A percentile compares a stretch with the other conserved stretches of the same genome.
phyloP scores from a whole-genome alignment of 2,329 filamentous ascomycete genomes.

The Albifimbria verrucaria region DNA sequence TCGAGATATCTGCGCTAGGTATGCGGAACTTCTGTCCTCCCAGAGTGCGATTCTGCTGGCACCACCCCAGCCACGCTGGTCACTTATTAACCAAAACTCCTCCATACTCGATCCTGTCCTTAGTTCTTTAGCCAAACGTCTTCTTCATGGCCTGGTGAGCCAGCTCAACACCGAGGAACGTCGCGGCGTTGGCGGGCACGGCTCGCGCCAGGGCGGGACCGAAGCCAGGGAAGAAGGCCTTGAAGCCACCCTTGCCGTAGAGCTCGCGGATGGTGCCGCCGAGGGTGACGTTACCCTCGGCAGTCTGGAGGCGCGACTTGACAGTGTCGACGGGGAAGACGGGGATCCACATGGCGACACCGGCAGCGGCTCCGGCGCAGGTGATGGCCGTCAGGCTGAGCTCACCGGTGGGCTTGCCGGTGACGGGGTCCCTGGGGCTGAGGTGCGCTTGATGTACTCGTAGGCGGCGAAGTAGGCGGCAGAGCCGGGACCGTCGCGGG shows the following conservation, averaged over 20 bases:
- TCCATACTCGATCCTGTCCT: too few species aligned
- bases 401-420: conserved; percentile 70
- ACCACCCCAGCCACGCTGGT: too few species aligned
- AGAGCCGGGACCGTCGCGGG: conserved; percentile 86
- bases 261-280: conserved; percentile 75
- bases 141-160: conserved; percentile 81
- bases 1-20: too few species aligned
- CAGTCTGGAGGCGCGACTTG: conserved; percentile 90
- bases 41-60: too few species aligned
- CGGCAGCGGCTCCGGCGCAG: conserved; percentile 82
- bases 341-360: conserved; percentile 98
- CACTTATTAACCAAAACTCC: too few species aligned
- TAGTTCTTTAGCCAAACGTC: conserved; percentile 49
- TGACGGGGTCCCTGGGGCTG: conserved; percentile 74
- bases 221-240: conserved; percentile 96
- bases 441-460: conserved; percentile 89
- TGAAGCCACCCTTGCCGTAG: conserved; percentile 78
- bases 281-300: conserved; percentile 79
- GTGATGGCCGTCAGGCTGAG: conserved; percentile 81
- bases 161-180: conserved; percentile 82
- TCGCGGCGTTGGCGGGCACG: conserved; percentile 94
- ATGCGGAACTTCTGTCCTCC: too few species aligned
- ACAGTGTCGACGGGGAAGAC: conserved; percentile 97
- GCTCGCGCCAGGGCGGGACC: conserved; percentile 89
- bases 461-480: conserved; percentile 98